phyloP scores from a whole-genome alignment of 2,329 filamentous ascomycete species.

The Phyllosticta citriasiana region DNA sequence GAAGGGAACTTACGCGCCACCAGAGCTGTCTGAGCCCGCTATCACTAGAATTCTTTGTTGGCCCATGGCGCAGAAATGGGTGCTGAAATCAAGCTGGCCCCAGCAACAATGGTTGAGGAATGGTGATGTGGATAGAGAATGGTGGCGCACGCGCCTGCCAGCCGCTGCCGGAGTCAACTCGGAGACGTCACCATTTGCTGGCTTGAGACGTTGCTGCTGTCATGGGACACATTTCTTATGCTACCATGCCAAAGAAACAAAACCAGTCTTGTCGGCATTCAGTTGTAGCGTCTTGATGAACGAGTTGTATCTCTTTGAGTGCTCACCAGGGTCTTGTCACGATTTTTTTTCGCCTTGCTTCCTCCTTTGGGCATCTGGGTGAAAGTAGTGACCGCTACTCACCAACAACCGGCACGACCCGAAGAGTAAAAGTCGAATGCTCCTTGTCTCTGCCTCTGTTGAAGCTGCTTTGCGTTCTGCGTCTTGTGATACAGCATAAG shows the following conservation, averaged over 20 bases:
- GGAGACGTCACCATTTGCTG: background rate
- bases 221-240: background rate
- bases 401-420: background rate
- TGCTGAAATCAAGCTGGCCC: background rate
- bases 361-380: background rate
- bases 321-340: background rate
- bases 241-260: background rate
- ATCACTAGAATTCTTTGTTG: constrained; percentile 60
- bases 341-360: background rate
- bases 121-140: background rate
- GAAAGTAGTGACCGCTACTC: background rate
- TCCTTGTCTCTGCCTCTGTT: no score
- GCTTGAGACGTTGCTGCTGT: background rate
- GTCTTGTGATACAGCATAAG: no score
- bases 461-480: no score
- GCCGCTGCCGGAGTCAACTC: background rate
- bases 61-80: constrained; percentile 16
- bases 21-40: constrained; percentile 83
- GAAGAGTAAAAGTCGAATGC: no score
- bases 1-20: constrained; percentile 59
- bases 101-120: background rate
- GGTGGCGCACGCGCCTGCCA: background rate
- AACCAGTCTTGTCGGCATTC: background rate
- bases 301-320: no score
- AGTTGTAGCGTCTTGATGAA: no score